Evolutionary conservation across 345 rosid genomes (phyloP).

Genomic region (Lagerstroemia speciosa): DNA sequence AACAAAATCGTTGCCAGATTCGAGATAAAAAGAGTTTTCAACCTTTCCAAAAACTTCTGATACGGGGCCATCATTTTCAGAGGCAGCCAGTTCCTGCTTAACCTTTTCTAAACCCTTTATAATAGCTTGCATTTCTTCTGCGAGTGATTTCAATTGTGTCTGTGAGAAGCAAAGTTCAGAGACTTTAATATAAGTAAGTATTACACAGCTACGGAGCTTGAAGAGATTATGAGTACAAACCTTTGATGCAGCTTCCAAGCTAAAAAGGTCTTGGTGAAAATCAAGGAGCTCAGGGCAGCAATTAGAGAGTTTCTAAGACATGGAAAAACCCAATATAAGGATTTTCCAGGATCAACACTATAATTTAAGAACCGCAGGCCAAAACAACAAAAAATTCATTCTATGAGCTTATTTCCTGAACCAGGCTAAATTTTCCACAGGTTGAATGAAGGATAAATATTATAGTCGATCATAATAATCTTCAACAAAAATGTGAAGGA

Average conservation of each 20-base stretch:
- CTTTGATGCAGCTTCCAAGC: conserved; percentile 87
- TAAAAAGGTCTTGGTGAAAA: conserved; percentile 70
- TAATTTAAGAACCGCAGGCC: background rate
- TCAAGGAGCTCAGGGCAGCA: conserved; percentile 68
- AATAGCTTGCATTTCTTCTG: conserved; percentile 99
- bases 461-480: too few relatives aligned
- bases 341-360: background rate
- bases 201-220: conserved; percentile 2
- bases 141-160: conserved; percentile 94
- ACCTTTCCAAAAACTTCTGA: conserved; percentile 82
- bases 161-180: conserved; percentile 23
- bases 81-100: conserved; percentile 76
- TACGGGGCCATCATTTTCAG: conserved; percentile 90
- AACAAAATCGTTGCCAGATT: background rate
- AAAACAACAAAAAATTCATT: background rate
- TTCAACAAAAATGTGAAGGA: background rate
- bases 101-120: conserved; percentile 91
- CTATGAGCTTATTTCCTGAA: background rate
- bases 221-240: conserved; percentile 26
- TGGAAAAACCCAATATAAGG: conserved; percentile 5
- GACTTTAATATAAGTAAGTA: conserved; percentile 10
- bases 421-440: background rate
- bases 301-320: conserved; percentile 63
- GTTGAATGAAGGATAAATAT: too few relatives aligned
- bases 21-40: background rate